Percentiles rank a stretch among this genome's conserved stretches.
Conservation (phyloP, 306 rosid species). For the Castanea mollissima region DNA sequence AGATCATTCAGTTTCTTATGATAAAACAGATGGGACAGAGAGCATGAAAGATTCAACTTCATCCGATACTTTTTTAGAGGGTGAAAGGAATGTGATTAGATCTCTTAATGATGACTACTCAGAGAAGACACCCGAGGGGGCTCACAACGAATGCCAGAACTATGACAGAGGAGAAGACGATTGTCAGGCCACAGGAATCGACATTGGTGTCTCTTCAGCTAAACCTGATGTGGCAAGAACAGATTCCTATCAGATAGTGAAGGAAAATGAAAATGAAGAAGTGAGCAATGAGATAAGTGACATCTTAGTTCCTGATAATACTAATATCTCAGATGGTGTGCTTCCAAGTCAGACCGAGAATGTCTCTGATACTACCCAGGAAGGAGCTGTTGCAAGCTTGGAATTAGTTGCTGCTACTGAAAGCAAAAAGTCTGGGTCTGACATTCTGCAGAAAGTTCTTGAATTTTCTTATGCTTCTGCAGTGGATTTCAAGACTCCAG, state of each 20-base stretch:
- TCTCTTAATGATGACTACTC: constrained; percentile 23
- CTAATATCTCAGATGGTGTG: constrained; percentile 16
- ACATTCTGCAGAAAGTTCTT: constrained; percentile 56
- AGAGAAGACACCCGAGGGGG: constrained; percentile 29
- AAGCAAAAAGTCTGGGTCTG: constrained; percentile 24
- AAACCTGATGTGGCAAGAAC: constrained; percentile 17
- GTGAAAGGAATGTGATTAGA: constrained; percentile 18
- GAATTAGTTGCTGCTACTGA: constrained; percentile 21
- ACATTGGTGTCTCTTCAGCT: not conserved
- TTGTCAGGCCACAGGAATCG: constrained; percentile 13
- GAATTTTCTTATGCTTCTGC: constrained; percentile 47
- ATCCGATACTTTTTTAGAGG: constrained; percentile 16
- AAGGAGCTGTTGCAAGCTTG: constrained; percentile 11
- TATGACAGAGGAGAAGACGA: constrained; percentile 23
- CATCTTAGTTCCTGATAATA: constrained; percentile 13
- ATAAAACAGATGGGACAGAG: constrained; percentile 21
- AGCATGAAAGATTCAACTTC: constrained; percentile 29
- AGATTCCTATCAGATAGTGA: constrained; percentile 10
- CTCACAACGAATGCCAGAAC: constrained; percentile 8
- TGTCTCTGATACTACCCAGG: constrained; percentile 18
- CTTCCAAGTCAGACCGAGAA: constrained; percentile 20
- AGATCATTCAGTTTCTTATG: constrained; percentile 25
- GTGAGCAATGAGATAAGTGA: constrained; percentile 16
- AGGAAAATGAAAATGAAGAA: constrained; percentile 34
- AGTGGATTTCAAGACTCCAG: constrained; percentile 61